phyloP scores from a whole-genome alignment of 768 basidiomycete genomes.

The Boletellus ananiceps region DNA sequence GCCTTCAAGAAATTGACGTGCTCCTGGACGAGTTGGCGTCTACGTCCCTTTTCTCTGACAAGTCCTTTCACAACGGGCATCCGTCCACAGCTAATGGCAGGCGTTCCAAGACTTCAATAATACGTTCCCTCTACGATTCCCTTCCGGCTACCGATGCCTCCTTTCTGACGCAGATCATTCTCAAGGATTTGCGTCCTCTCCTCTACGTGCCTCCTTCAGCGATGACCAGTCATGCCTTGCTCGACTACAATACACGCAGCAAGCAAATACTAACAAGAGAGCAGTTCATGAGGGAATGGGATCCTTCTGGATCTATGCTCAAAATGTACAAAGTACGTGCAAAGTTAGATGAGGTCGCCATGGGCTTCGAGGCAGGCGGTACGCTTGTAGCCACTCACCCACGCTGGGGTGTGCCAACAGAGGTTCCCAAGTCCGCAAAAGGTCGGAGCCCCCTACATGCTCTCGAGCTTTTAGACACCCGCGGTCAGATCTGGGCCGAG shows the following conservation, averaged over 20 bases:
- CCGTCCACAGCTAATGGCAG: slow-evolving; percentile 26
- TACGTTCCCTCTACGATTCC: slow-evolving; percentile 54
- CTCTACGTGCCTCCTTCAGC: slow-evolving; percentile 58
- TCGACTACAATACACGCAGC: slow-evolving; percentile 52
- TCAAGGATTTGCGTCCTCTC: slow-evolving; percentile 80
- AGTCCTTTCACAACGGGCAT: slow-evolving; percentile 37
- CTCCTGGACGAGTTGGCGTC: slow-evolving; percentile 75
- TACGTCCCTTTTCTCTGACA: slow-evolving; percentile 55
- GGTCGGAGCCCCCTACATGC: slow-evolving; percentile 59
- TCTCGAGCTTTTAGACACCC: slow-evolving; percentile 34
- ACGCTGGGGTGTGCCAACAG: slow-evolving; percentile 55
- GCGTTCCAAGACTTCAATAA: slow-evolving; percentile 33
- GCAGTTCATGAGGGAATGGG: slow-evolving; percentile 72
- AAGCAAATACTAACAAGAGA: slow-evolving; percentile 51
- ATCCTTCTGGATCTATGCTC: slow-evolving; percentile 51
- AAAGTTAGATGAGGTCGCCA: slow-evolving; percentile 53
- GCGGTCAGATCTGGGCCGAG: slow-evolving; percentile 65
- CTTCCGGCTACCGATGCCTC: slow-evolving; percentile 61
- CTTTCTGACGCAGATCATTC: slow-evolving; percentile 79
- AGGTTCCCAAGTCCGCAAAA: slow-evolving; percentile 82
- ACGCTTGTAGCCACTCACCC: slow-evolving; percentile 32
- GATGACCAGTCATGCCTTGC: slow-evolving; percentile 45
- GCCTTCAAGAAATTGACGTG: slow-evolving; percentile 49
- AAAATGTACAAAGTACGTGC: slow-evolving; percentile 52
- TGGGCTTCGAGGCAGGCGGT: slow-evolving; percentile 37